These are phyloP conservation scores for Bretschneidera sinensis DNA, from an alignment of 345 rosid genomes.

Conservation along the genomic window DNA sequence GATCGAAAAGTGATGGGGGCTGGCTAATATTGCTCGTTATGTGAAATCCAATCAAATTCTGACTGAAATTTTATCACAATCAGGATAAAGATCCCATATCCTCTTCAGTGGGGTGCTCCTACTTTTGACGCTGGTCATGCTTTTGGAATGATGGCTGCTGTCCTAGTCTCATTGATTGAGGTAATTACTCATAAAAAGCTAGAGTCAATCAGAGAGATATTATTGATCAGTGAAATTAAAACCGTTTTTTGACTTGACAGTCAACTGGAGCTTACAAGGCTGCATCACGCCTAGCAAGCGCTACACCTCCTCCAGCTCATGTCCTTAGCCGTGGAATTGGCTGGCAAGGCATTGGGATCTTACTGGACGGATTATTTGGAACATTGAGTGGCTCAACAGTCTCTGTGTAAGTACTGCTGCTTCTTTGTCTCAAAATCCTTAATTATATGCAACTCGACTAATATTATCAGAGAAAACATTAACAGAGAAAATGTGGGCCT, in stretches of 20 bases:
- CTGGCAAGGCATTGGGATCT: constrained; percentile 98
- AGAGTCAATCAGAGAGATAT: background rate
- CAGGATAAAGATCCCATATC: constrained; percentile 96
- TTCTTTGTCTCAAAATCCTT: constrained; percentile 11
- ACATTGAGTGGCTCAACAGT: constrained; percentile 77
- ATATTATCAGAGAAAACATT: constrained; percentile 11
- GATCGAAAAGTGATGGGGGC: too few species aligned
- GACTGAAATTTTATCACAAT: background rate
- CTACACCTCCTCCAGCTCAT: constrained; percentile 98
- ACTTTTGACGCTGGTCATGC: constrained; percentile 97
- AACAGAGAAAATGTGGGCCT: constrained; percentile 93
- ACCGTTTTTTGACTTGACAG: constrained; percentile 29
- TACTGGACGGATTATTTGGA: constrained; percentile 82
- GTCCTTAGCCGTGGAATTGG: constrained; percentile 99
- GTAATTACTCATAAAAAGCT: constrained; percentile 27
- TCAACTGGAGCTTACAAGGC: constrained; percentile 97
- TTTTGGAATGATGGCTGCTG: constrained; percentile 98
- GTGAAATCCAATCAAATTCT: too few species aligned
- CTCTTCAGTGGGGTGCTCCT: constrained; percentile 99
- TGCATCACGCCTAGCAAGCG: constrained; percentile 93
- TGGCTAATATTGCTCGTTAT: too few species aligned
- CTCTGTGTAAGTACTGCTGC: constrained; percentile 60
- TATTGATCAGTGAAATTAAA: constrained; percentile 5
- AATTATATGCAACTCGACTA: constrained; percentile 5
- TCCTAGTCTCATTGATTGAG: constrained; percentile 88